A percentile compares a stretch with the other conserved stretches of the same genome.
Conservation (phyloP, 768 basidiomycete species). For the Xerocomellus chrysenteron region DNA sequence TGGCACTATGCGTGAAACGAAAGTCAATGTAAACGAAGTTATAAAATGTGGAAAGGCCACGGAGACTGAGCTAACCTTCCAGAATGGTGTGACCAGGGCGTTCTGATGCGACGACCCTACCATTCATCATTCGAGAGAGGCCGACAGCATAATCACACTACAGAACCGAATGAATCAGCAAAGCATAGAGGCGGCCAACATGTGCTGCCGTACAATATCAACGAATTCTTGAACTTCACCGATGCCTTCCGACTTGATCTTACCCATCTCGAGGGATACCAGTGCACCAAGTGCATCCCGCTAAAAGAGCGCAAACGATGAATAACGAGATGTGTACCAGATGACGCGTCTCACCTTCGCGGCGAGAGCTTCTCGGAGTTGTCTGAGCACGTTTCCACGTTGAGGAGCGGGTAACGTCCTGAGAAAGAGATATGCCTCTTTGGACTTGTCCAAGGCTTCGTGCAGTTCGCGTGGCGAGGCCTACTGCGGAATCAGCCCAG, state of each 20-base stretch:
- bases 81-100: conserved; percentile 88
- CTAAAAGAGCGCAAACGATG: conserved; percentile 37
- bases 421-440: conserved; percentile 71
- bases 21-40: conserved; percentile 4
- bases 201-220: conserved; percentile 68
- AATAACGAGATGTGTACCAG: background rate
- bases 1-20: conserved; percentile 56
- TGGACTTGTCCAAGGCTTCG: conserved; percentile 61
- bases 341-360: conserved; percentile 53
- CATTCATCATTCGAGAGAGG: conserved; percentile 92
- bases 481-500: conserved; percentile 33
- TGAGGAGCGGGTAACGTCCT: conserved; percentile 82
- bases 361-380: conserved; percentile 80
- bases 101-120: conserved; percentile 83
- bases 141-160: conserved; percentile 96
- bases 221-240: conserved; percentile 96
- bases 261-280: conserved; percentile 87
- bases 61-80: conserved; percentile 55
- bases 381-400: conserved; percentile 84
- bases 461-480: conserved; percentile 75
- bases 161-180: conserved; percentile 8
- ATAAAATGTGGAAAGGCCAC: background rate
- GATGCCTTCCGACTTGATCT: conserved; percentile 86
- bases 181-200: background rate
- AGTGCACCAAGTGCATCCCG: conserved; percentile 77